Evolutionary conservation across 2,329 filamentous ascomycete species (phyloP), one percentile per base, ranked within the genome.

Genomic region (Trichothecium roseum): DNA sequence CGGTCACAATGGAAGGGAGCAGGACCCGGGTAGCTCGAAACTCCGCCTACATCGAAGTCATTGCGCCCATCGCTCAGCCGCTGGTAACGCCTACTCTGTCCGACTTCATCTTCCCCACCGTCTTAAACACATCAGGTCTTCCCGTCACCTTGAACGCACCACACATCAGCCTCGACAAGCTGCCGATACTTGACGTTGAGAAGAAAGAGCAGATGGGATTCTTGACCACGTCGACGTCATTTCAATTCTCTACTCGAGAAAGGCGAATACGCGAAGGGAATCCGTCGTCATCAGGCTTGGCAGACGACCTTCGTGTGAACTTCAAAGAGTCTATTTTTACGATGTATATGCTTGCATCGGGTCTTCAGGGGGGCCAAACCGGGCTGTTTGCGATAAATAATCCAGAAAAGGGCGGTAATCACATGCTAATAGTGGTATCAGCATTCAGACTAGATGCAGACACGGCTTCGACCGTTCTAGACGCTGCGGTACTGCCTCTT

Each of bases 261-360:
- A 60, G 54, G 36, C 37, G 34, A 3, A 36, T 62, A 2, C 59
- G 64, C 4, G 48, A 57, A 1, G 38, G 44, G 2, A 37, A 44
- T 4, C 38, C 48, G 10, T 37, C 37, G 13, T 39, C 40, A 1
- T 43, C 38, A 15, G 42, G 43, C n/a, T 43, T 56, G 13, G 40
- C 51, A 5, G 28, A 48, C 1, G 52, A 62, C 3, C 37, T 50
- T 4, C 56, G 64, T 0, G 45, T 65, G 34, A 63, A 66, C 44
- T 63, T 71, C 47, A 70, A 70, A 40, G 63, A 69, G 39, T 63
- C 64, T 0, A 36, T 71, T 9, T 63, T 64, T 38, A 60, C 59
- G 24, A 60, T 71, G 46, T 64, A 67, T 42, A 64, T 63, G 59
- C 39, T 65, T 17, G 46, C 57, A 4, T 57, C 64, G 1, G 66